These are phyloP conservation scores for Neopestalotiopsis sp. DNA, from an alignment of 2,329 filamentous ascomycete species.

Conservation along the genomic window DNA sequence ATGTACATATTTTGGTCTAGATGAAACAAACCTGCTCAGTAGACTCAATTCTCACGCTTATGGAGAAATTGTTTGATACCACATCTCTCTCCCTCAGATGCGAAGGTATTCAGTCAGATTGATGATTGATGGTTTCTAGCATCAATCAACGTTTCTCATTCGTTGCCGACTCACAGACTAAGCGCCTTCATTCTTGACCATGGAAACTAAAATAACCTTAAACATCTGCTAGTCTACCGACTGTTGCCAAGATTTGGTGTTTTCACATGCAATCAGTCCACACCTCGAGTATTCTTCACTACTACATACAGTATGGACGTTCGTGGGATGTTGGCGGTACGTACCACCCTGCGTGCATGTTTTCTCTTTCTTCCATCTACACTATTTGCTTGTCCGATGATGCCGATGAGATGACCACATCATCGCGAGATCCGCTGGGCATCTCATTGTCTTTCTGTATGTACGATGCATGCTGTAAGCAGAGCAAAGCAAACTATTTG, in stretches of 20 bases:
- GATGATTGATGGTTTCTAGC: background rate
- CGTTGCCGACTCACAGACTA: background rate
- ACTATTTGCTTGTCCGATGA: background rate
- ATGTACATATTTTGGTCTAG: background rate
- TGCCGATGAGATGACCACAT: slow-evolving; percentile 7
- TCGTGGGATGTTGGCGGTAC: background rate
- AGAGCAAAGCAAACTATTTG: slow-evolving; percentile 1
- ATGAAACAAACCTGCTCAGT: background rate
- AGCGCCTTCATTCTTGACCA: background rate
- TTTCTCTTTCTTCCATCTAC: background rate
- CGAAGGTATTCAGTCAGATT: background rate
- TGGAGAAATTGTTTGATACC: background rate
- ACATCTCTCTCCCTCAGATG: background rate
- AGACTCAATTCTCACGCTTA: background rate
- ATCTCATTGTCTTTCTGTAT: background rate
- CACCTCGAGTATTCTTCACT: background rate
- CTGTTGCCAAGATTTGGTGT: background rate
- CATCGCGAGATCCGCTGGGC: background rate
- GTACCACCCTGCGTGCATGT: background rate
- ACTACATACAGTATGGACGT: background rate
- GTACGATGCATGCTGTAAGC: slow-evolving; percentile 5
- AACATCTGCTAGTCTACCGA: slow-evolving; percentile 4
- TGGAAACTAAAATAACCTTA: slow-evolving; percentile 5
- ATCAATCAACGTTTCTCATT: background rate
- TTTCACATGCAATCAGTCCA: background rate